A percentile compares a stretch with the other conserved stretches of the same genome.
Evolutionary conservation across 768 basidiomycete species (phyloP).

Genomic region (Podaxis rugospora): DNA sequence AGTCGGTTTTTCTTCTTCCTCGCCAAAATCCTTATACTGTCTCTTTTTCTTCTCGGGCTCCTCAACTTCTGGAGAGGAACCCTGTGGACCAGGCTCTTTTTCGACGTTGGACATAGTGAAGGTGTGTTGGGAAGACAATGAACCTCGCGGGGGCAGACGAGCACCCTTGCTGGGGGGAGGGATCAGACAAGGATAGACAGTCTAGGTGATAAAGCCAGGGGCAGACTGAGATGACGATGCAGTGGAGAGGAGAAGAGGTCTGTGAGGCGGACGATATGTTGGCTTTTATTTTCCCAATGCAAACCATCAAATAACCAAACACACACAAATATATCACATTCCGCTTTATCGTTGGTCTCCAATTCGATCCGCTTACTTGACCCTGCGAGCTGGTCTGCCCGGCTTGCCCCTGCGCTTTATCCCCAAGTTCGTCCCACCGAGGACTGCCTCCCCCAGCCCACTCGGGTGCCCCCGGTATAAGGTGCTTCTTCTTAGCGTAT

Average conservation of each 20-base stretch:
- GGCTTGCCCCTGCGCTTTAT: not conserved
- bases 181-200: conserved; percentile 3
- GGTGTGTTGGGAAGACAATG: not conserved
- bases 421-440: conserved; percentile 7
- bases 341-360: conserved; percentile 4
- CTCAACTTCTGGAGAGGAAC: conserved; percentile 20
- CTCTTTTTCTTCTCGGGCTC: conserved; percentile 52
- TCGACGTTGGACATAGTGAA: conserved; percentile 17
- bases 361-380: conserved; percentile 9
- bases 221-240: not conserved
- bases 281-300: conserved; percentile 11
- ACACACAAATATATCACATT: conserved; percentile 1
- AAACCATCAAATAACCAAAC: conserved; percentile 12
- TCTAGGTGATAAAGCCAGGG: conserved; percentile 3
- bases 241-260: conserved; percentile 11
- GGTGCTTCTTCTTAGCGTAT: not conserved
- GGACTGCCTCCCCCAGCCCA: not conserved
- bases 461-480: not conserved
- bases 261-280: conserved; percentile 13
- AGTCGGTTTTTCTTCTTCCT: conserved; percentile 62
- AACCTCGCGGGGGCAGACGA: conserved; percentile 1
- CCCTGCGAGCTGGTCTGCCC: conserved; percentile 5
- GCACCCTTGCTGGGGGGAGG: conserved; percentile 6
- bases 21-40: conserved; percentile 83
- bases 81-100: conserved; percentile 62